These are phyloP conservation scores for Gilbertella persicaria DNA, from an alignment of 371 early-diverging fungal species.

Conservation along the genomic window DNA sequence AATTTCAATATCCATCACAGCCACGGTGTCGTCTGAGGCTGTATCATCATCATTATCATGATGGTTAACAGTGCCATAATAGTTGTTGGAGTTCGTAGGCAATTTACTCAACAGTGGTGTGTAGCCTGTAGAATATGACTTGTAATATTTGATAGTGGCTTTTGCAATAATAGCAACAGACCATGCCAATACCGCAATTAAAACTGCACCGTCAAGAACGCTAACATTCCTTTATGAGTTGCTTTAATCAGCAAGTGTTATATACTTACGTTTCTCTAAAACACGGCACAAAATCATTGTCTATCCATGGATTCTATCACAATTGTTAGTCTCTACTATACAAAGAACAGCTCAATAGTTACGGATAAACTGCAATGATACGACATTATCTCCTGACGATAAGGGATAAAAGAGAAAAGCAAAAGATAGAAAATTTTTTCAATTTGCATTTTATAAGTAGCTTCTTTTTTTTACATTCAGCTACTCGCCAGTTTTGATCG, in stretches of 20 bases:
- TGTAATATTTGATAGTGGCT: neutral
- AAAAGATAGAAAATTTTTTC: neutral
- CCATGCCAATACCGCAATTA: neutral
- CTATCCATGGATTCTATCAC: conserved; percentile 11
- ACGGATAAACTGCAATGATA: conserved; percentile 10
- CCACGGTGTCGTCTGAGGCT: neutral
- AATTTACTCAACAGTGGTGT: neutral
- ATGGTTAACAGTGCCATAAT: neutral
- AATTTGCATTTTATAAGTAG: neutral
- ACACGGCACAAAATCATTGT: conserved; percentile 13
- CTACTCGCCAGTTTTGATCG: neutral
- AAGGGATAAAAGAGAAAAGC: neutral
- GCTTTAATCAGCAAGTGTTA: neutral
- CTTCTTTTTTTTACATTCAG: too few relatives aligned
- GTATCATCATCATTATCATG: neutral
- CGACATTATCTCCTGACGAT: neutral
- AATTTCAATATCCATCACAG: conserved; percentile 2
- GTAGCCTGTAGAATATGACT: neutral
- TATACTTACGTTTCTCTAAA: conserved; percentile 19
- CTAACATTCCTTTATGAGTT: neutral
- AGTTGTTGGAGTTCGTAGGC: neutral
- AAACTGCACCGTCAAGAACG: neutral
- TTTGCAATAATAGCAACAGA: neutral
- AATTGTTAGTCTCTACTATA: neutral
- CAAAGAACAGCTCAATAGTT: neutral